These are phyloP conservation scores for Exophiala sp. DNA, from an alignment of 2,329 filamentous ascomycete genomes.

Conservation along the genomic window DNA sequence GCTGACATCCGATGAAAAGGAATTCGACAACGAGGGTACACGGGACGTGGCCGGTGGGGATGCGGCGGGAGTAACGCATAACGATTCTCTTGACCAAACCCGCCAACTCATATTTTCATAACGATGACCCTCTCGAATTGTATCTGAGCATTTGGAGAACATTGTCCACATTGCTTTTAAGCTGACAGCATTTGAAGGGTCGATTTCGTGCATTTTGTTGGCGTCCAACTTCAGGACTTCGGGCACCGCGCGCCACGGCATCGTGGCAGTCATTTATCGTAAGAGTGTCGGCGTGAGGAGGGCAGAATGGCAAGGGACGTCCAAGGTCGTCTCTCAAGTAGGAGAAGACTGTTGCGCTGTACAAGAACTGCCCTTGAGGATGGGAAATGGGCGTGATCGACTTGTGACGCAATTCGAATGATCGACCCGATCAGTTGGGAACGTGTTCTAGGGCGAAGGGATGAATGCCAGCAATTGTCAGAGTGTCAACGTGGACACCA, in stretches of 20 bases:
- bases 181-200: conserved; percentile 87
- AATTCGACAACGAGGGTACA: conserved; percentile 70
- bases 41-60: conserved; percentile 39
- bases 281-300: not conserved
- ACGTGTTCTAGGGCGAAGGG: conserved; percentile 6
- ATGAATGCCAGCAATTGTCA: not conserved
- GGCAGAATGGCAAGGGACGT: conserved; percentile 4
- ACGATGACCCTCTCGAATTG: conserved; percentile 85
- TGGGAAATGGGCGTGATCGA: conserved; percentile 14
- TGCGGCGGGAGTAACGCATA: conserved; percentile 61
- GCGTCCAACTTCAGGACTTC: conserved; percentile 82
- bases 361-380: conserved; percentile 8
- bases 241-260: conserved; percentile 81
- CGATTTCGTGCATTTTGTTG: conserved; percentile 88
- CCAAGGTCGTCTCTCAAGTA: not conserved
- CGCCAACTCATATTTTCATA: conserved; percentile 96
- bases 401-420: conserved; percentile 23
- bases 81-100: conserved; percentile 89
- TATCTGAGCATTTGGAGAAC: conserved; percentile 90
- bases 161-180: conserved; percentile 98
- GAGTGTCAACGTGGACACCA: conserved; percentile 3
- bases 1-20: conserved; percentile 66
- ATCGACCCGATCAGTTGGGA: conserved; percentile 17
- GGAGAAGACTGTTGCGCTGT: conserved; percentile 1
- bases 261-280: conserved; percentile 40